Evolutionary conservation across 2,329 filamentous ascomycete genomes (phyloP).

Genomic region (Apiospora kogelbergensis): DNA sequence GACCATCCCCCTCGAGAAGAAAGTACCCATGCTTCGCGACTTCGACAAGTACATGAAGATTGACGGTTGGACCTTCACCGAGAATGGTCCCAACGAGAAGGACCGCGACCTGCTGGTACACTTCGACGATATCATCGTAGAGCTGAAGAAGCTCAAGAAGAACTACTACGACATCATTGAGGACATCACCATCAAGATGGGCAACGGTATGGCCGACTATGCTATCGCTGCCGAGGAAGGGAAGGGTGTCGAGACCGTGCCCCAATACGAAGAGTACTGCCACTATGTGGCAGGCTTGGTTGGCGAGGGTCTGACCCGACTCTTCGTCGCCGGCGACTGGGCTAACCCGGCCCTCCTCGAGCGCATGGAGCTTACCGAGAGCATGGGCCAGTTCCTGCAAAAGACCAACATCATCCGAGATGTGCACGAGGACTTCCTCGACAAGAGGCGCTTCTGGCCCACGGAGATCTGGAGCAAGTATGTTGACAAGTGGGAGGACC

Average conservation of each 20-base stretch:
- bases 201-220: conserved; percentile 98
- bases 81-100: conserved; percentile 88
- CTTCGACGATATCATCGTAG: conserved; percentile 82
- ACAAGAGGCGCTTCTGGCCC: conserved; percentile 90
- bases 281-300: conserved; percentile 99
- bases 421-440: conserved; percentile 83
- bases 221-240: conserved; percentile 76
- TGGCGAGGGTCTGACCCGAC: conserved; percentile 84
- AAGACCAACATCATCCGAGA: conserved; percentile 99
- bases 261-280: conserved; percentile 95
- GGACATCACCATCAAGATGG: conserved; percentile 93
- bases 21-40: conserved; percentile 80
- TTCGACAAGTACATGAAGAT: conserved; percentile 78
- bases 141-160: conserved; percentile 86
- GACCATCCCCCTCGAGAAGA: conserved; percentile 77
- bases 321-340: conserved; percentile 85
- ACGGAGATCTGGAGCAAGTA: conserved; percentile 97
- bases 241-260: conserved; percentile 77
- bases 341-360: conserved; percentile 83
- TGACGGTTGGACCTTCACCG: conserved; percentile 88
- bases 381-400: conserved; percentile 96
- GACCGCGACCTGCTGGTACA: conserved; percentile 89
- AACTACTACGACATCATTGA: conserved; percentile 84
- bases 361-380: conserved; percentile 79
- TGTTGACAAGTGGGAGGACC: conserved; percentile 83